phyloP scores from a whole-genome alignment of 2,329 filamentous ascomycete genomes.

The Pseudogymnoascus sp. region DNA sequence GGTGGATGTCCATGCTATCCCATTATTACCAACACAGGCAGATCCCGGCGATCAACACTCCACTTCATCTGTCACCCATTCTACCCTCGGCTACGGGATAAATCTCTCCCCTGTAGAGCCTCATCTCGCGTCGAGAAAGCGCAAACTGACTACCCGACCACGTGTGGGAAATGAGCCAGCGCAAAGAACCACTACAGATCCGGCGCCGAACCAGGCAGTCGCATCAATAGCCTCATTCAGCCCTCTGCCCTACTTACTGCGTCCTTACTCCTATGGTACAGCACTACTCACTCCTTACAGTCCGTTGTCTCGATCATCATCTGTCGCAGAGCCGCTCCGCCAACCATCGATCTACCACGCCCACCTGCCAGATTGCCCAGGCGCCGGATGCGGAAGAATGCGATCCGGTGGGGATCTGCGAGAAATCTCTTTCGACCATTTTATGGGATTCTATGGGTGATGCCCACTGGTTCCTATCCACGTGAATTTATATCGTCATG shows the following conservation, averaged over 20 bases:
- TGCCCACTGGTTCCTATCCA: neutral
- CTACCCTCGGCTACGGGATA: neutral
- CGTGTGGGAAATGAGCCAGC: neutral
- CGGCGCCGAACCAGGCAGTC: neutral
- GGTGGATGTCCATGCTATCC: neutral
- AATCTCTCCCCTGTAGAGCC: neutral
- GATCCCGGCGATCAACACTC: neutral
- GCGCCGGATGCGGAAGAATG: neutral
- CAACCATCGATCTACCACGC: neutral
- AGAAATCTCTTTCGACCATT: neutral
- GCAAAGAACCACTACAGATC: neutral
- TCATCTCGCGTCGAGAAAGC: neutral
- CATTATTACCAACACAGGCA: neutral
- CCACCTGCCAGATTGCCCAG: conserved; percentile 2
- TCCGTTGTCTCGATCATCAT: neutral
- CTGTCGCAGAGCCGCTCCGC: neutral
- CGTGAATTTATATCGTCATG: neutral
- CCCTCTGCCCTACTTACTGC: neutral
- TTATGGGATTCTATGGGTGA: neutral
- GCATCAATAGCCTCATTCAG: neutral
- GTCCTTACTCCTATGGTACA: neutral
- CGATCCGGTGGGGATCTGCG: neutral
- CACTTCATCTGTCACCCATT: neutral
- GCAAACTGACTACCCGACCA: neutral
- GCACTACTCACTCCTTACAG: neutral